Conservation (phyloP, 257 asterid species). For the Forsythia suspensa region DNA sequence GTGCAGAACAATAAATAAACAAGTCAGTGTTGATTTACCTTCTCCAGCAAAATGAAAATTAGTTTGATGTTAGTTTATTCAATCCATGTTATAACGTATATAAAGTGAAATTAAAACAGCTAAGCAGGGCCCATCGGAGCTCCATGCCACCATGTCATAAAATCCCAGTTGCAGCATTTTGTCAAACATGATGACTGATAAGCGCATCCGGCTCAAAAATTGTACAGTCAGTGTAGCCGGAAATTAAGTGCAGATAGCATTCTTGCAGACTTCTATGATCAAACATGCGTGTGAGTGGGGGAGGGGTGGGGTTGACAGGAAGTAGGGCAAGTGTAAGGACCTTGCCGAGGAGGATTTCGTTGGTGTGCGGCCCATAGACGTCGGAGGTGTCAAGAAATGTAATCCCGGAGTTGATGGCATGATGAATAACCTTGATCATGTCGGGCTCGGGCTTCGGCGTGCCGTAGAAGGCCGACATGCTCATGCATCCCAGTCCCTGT, state of each 20-base stretch:
- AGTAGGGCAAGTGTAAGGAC: background rate
- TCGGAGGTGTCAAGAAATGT: background rate
- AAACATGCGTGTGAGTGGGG: no score
- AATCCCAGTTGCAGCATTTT: no score
- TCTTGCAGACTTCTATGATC: no score
- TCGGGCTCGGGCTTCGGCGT: background rate
- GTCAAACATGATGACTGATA: no score
- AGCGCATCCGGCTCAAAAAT: no score
- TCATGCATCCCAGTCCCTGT: background rate
- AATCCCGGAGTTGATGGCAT: background rate
- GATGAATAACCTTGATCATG: background rate
- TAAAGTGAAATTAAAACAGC: no score
- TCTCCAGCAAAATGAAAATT: background rate
- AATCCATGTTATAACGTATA: no score
- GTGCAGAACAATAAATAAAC: background rate
- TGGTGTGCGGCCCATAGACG: background rate
- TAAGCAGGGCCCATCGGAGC: no score
- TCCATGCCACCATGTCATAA: no score
- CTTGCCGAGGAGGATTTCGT: background rate
- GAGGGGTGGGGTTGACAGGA: background rate
- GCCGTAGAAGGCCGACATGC: background rate
- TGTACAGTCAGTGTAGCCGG: no score
- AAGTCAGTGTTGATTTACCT: background rate
- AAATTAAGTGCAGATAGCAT: no score
- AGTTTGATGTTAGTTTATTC: no score